These are phyloP conservation scores for Penicillium fimorum DNA, from an alignment of 495 filamentous ascomycete species.

Conservation along the genomic window DNA sequence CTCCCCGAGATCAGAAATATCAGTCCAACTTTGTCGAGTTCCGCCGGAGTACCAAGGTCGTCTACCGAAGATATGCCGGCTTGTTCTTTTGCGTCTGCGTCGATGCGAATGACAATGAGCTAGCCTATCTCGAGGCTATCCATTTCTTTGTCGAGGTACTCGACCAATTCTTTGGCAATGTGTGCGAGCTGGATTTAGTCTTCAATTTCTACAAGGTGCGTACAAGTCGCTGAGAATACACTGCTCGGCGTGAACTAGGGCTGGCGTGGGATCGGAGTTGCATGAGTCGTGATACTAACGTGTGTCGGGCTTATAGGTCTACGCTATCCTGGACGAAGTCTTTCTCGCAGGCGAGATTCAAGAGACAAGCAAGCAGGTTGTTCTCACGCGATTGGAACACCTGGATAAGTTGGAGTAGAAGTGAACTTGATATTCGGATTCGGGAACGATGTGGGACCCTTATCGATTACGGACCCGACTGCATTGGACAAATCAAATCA, in stretches of 20 bases:
- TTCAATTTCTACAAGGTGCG: constrained; percentile 93
- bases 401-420: constrained; percentile 87
- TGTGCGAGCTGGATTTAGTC: constrained; percentile 97
- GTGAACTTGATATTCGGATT: background rate
- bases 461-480: constrained; percentile 13
- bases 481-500: constrained; percentile 1
- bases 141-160: constrained; percentile 99
- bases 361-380: constrained; percentile 97
- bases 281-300: constrained; percentile 11
- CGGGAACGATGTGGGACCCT: constrained; percentile 7
- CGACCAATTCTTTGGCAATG: constrained; percentile 97
- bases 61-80: constrained; percentile 94
- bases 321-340: constrained; percentile 97
- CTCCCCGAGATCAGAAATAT: constrained; percentile 97
- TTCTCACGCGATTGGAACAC: constrained; percentile 90
- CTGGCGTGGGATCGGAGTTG: background rate
- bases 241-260: constrained; percentile 9
- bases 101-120: constrained; percentile 97
- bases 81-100: constrained; percentile 99
- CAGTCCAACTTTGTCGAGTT: constrained; percentile 99
- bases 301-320: constrained; percentile 60
- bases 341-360: constrained; percentile 97
- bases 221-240: constrained; percentile 1
- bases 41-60: constrained; percentile 76
- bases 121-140: constrained; percentile 95